Evolutionary conservation across 1,284 basidiomycete genomes (phyloP).

Genomic region (Malassezia slooffiae): DNA sequence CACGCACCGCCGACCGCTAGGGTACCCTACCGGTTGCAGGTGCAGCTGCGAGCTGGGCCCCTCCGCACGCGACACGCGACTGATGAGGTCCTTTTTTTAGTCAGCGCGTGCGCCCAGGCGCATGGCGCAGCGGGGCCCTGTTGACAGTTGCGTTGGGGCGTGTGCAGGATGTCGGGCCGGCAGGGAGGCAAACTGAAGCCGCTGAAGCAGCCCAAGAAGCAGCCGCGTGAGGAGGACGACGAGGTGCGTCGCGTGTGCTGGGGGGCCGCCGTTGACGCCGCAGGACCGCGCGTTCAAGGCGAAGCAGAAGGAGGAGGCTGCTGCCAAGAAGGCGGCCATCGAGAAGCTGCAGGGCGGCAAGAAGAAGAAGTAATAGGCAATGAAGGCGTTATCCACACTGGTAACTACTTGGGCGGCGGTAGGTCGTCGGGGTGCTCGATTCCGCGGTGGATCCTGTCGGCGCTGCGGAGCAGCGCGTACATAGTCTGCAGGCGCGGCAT

Average conservation of each 20-base stretch:
- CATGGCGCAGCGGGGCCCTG: neutral
- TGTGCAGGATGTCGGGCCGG: conserved; percentile 27
- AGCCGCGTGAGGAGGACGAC: conserved; percentile 33
- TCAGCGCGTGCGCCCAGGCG: neutral
- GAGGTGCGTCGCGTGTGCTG: conserved; percentile 22
- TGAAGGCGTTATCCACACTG: too few species aligned
- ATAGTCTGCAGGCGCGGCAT: conserved; percentile 48
- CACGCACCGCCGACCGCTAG: too few species aligned
- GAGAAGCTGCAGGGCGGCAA: conserved; percentile 30
- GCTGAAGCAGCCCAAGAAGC: conserved; percentile 38
- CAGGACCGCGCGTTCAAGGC: conserved; percentile 35
- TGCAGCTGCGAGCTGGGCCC: too few species aligned
- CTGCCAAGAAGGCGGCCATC: conserved; percentile 32
- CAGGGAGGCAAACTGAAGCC: conserved; percentile 42
- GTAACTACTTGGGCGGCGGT: too few species aligned
- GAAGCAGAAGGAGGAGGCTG: conserved; percentile 39
- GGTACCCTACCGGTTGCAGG: conserved; percentile 3
- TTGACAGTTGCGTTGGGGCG: neutral
- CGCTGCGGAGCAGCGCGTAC: conserved; percentile 48
- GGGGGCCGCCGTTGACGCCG: neutral
- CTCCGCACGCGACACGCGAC: too few species aligned
- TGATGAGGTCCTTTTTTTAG: too few species aligned
- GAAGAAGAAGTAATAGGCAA: conserved; percentile 9
- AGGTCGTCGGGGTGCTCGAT: too few species aligned
- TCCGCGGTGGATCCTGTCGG: too few species aligned